Evolutionary conservation across 116 monocot species (phyloP), one percentile per base, ranked within the genome.

Genomic region (Thalassia testudinum): DNA sequence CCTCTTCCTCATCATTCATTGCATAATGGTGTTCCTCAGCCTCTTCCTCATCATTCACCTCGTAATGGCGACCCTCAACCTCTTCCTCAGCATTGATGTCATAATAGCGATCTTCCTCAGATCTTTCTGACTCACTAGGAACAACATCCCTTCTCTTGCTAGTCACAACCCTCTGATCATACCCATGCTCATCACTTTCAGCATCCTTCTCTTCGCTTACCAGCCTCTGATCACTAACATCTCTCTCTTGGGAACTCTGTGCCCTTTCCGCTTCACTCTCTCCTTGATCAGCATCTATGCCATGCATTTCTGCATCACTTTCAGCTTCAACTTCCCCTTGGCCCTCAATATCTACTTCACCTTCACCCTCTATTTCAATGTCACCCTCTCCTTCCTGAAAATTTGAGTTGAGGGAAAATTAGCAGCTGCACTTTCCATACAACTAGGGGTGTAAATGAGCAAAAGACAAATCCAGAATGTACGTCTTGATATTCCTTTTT

Each of bases 211-310:
- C 75, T 58, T 80, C 87, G 49, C 78, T 80, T 45, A 75, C 75
- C 54, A 73, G 37, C 62, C 54, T 75, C 18, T 75, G 77, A 22
- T 80, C 30, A 34, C 30, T 34, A 34, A 34, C 30, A 34, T 10
- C 30, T 34, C 30, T 34, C 30, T 10, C 3, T 34, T 34, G 10
- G 30, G 30, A 34, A 34, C 30, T 34, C 10, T 71, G 83, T 26
- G 59, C 68, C 56, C 80, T 79, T 61, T 80, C 87, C 28, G 75
- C 87, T 25, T 93, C 95, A 59, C 88, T 95, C 58, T 88, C 95
- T 51, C n/a, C 82, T 21, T 74, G 74, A 12, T 82, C 82, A 60
- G 17, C 25, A 58, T 82, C 76, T 22, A 55, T 45, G 42, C 60
- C 70, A 59, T 75, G 75, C 17, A 69, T 65, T 65, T 90, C 90